phyloP scores from a whole-genome alignment of 2,329 filamentous ascomycete genomes.

The Curvularia lunata region DNA sequence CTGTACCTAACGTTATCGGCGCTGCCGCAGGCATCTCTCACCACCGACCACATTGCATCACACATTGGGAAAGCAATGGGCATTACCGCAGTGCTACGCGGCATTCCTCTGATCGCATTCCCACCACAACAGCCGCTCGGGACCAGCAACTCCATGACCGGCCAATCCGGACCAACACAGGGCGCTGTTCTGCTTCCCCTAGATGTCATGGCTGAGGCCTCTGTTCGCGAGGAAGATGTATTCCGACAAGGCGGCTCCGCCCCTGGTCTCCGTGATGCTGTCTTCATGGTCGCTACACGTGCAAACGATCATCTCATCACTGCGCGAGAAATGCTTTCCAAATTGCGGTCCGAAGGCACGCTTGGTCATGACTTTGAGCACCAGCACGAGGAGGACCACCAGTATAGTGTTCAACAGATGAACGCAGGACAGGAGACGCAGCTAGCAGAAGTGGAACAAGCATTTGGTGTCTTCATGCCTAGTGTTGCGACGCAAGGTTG shows the following conservation, averaged over 20 bases:
- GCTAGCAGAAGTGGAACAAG: slow-evolving; percentile 64
- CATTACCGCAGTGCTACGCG: slow-evolving; percentile 84
- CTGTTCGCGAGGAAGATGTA: slow-evolving; percentile 86
- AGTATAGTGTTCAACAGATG: slow-evolving; percentile 53
- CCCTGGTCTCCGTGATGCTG: slow-evolving; percentile 80
- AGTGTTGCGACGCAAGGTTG: slow-evolving; percentile 79
- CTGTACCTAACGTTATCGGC: slow-evolving; percentile 86
- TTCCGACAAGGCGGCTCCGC: slow-evolving; percentile 81
- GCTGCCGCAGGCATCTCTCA: slow-evolving; percentile 78
- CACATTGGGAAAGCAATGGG: slow-evolving; percentile 95
- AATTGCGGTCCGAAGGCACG: slow-evolving; percentile 73
- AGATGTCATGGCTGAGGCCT: slow-evolving; percentile 84
- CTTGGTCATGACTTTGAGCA: slow-evolving; percentile 91
- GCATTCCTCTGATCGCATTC: slow-evolving; percentile 86
- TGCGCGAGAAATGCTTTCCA: slow-evolving; percentile 86
- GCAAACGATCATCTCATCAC: slow-evolving; percentile 97
- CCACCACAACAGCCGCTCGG: slow-evolving; percentile 67
- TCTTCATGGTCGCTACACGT: slow-evolving; percentile 89
- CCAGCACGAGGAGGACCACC: slow-evolving; percentile 73
- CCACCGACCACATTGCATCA: slow-evolving; percentile 89
- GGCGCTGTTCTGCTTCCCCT: slow-evolving; percentile 80
- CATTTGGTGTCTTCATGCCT: slow-evolving; percentile 81
- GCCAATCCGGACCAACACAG: slow-evolving; percentile 56
- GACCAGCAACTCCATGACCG: slow-evolving; percentile 40
- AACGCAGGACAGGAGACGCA: slow-evolving; percentile 47